A percentile compares a stretch with the other conserved stretches of the same genome.
Evolutionary conservation across 2,329 filamentous ascomycete genomes (phyloP).

Genomic region (Plectosphaerella cucumerina): DNA sequence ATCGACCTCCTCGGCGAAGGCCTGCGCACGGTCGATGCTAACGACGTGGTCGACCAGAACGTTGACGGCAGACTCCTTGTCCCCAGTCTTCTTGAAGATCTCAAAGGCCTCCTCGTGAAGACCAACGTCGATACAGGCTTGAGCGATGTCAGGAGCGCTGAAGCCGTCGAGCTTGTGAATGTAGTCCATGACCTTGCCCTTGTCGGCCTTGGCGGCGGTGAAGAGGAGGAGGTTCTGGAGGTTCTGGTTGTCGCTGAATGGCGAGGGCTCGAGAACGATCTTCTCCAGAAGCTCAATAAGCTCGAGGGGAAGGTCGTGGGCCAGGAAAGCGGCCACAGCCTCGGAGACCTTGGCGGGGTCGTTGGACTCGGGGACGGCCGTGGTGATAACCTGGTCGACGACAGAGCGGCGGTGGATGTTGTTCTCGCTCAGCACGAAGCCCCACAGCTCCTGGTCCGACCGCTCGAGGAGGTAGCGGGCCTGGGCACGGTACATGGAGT

Average conservation of each 20-base stretch:
- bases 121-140: conserved; percentile 90
- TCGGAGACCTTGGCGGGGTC: conserved; percentile 94
- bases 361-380: conserved; percentile 85
- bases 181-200: conserved; percentile 91
- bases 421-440: conserved; percentile 90
- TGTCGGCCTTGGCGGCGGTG: conserved; percentile 95
- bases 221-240: conserved; percentile 95
- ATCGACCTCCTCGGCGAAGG: conserved; percentile 92
- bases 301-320: conserved; percentile 85
- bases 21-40: conserved; percentile 94
- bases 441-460: conserved; percentile 86
- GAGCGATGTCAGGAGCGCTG: conserved; percentile 86
- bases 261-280: conserved; percentile 98
- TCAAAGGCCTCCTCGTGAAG: conserved; percentile 96
- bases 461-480: conserved; percentile 91
- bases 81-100: conserved; percentile 96
- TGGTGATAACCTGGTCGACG: conserved; percentile 93
- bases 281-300: conserved; percentile 97
- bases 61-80: conserved; percentile 80
- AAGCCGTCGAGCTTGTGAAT: conserved; percentile 88
- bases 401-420: conserved; percentile 92
- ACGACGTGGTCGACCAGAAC: conserved; percentile 96
- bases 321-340: conserved; percentile 89
- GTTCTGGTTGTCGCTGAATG: conserved; percentile 95
- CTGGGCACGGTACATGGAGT: conserved; percentile 99